Evolutionary conservation across 1,139 yeast genomes (phyloP).

Genomic region (Pichia sp.): DNA sequence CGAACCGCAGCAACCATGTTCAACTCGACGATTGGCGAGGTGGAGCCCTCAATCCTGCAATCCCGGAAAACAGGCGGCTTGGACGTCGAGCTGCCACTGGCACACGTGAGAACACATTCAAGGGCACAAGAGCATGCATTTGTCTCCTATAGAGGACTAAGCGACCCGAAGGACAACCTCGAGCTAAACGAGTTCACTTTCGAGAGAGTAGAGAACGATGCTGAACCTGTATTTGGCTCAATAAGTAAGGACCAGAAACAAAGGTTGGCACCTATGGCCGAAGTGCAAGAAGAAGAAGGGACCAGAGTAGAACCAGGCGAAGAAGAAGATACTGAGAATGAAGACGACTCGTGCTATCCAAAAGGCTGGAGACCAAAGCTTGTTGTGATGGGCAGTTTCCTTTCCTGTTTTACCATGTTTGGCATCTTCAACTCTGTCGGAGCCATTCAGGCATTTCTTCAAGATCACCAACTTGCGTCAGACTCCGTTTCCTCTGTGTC

Average conservation of each 20-base stretch:
- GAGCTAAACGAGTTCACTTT: conserved; percentile 4
- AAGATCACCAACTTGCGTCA: conserved; percentile 47
- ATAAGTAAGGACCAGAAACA: not conserved
- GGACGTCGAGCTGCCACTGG: not conserved
- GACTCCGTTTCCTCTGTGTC: conserved; percentile 40
- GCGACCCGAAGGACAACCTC: not conserved
- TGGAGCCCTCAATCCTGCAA: conserved; percentile 15
- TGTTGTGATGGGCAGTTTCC: conserved; percentile 57
- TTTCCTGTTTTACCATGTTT: conserved; percentile 60
- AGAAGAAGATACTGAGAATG: conserved; percentile 11
- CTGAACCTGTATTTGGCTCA: not conserved
- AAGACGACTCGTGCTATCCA: conserved; percentile 21
- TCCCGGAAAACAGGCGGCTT: not conserved
- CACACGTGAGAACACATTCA: not conserved
- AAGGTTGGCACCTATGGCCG: not conserved
- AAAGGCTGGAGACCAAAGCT: conserved; percentile 30
- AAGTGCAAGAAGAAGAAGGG: too few species aligned
- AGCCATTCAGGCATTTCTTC: conserved; percentile 61
- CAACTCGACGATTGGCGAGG: conserved; percentile 18
- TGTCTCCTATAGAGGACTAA: not conserved
- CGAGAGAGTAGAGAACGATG: not conserved
- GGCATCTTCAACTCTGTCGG: conserved; percentile 66
- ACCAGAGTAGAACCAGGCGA: not conserved
- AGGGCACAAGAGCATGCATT: not conserved
- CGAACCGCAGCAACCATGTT: not conserved